Percentiles rank a stretch among this genome's conserved stretches.
These are phyloP conservation scores for Haberlea rhodopensis DNA, from an alignment of 257 asterid genomes.

Conservation along the genomic window DNA sequence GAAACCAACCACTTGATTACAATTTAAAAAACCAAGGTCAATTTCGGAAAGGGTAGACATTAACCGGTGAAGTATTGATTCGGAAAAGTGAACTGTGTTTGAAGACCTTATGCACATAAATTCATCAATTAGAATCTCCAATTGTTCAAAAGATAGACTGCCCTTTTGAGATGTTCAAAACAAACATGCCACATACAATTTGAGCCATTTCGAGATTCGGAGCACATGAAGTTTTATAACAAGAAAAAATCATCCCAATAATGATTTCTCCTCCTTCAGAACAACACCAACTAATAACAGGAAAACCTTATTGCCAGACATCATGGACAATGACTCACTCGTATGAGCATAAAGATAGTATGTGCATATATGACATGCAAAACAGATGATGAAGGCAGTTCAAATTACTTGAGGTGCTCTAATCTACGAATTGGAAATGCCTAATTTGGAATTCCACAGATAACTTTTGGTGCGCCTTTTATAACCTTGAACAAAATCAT, in stretches of 20 bases:
- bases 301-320: neutral
- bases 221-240: neutral
- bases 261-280: neutral
- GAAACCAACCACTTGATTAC: too few relatives aligned
- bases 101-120: neutral
- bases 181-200: neutral
- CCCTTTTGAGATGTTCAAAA: neutral
- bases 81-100: too few relatives aligned
- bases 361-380: neutral
- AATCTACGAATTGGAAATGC: neutral
- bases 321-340: neutral
- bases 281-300: neutral
- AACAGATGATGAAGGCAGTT: neutral
- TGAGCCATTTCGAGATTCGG: neutral
- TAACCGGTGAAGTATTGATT: neutral
- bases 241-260: neutral
- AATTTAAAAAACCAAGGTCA: neutral
- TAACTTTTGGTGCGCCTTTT: neutral
- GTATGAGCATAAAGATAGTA: neutral
- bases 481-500: too few relatives aligned
- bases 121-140: neutral
- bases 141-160: neutral
- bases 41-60: neutral
- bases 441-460: neutral
- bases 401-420: neutral